Evolutionary conservation across 129 eudicot genomes (phyloP).

Genomic region (Arctium minus): DNA sequence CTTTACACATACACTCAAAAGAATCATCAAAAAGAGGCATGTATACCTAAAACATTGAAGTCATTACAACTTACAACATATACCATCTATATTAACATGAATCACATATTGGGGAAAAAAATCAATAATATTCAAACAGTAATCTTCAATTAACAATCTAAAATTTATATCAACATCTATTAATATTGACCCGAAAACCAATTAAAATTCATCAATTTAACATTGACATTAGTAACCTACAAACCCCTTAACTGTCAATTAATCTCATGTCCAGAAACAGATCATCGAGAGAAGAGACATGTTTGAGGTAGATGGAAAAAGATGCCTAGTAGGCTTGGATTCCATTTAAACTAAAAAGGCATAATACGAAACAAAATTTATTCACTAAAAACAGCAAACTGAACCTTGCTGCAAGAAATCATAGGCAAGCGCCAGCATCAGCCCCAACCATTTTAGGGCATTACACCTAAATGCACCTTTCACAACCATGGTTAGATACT

Average conservation of each 20-base stretch:
- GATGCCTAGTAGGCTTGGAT: no score
- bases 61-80: not conserved
- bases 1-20: not conserved
- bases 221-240: not conserved
- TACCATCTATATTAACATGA: not conserved
- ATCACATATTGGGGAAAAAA: not conserved
- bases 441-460: not conserved
- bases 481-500: not conserved
- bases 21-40: not conserved
- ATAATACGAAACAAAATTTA: not conserved
- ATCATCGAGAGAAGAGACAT: not conserved
- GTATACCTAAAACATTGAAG: not conserved
- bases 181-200: not conserved
- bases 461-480: not conserved
- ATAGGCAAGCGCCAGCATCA: no score
- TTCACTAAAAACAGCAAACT: not conserved
- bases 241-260: not conserved
- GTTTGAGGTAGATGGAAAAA: no score
- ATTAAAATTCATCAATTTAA: not conserved
- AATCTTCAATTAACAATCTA: not conserved
- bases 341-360: not conserved
- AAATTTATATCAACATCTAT: not conserved
- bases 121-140: not conserved
- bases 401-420: not conserved
- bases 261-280: not conserved